phyloP scores from a whole-genome alignment of 148 eudicot species.

The Diospyros kaki region DNA sequence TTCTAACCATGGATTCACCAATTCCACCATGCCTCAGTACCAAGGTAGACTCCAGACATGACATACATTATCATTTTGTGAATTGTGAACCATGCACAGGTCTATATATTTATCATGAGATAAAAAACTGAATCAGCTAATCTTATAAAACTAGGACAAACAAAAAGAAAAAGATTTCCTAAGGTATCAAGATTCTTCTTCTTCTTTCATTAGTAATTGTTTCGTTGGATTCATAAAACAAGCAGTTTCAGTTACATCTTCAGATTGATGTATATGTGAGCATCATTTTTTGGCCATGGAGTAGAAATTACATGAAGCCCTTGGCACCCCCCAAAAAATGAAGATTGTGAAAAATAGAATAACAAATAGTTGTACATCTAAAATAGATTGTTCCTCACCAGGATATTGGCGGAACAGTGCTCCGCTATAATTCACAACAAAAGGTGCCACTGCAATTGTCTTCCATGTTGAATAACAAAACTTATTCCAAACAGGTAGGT shows the following conservation, averaged over 20 bases:
- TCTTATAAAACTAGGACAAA: neutral
- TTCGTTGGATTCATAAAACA: too few species aligned
- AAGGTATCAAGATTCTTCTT: neutral
- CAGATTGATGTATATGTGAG: too few species aligned
- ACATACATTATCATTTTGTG: too few species aligned
- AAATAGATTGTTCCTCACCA: slow-evolving; percentile 42
- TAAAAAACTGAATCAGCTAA: neutral
- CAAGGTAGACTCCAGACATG: neutral
- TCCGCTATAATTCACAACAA: slow-evolving; percentile 84
- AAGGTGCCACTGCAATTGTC: slow-evolving; percentile 98
- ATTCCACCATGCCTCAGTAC: neutral
- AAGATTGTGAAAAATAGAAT: too few species aligned
- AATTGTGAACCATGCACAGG: neutral
- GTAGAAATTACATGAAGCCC: too few species aligned
- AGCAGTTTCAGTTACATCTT: too few species aligned
- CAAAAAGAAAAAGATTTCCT: neutral
- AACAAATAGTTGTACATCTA: neutral
- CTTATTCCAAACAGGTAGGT: slow-evolving; percentile 17
- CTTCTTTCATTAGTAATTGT: neutral
- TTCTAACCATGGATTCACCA: neutral
- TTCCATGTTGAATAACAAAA: slow-evolving; percentile 34
- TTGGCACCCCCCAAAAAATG: too few species aligned
- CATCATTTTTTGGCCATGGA: too few species aligned
- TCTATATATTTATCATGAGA: neutral
- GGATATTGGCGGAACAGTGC: slow-evolving; percentile 98